Percentiles rank a stretch among this genome's conserved stretches.
Evolutionary conservation across 2,329 filamentous ascomycete species (phyloP).

Genomic region (Aspergillus sp.): DNA sequence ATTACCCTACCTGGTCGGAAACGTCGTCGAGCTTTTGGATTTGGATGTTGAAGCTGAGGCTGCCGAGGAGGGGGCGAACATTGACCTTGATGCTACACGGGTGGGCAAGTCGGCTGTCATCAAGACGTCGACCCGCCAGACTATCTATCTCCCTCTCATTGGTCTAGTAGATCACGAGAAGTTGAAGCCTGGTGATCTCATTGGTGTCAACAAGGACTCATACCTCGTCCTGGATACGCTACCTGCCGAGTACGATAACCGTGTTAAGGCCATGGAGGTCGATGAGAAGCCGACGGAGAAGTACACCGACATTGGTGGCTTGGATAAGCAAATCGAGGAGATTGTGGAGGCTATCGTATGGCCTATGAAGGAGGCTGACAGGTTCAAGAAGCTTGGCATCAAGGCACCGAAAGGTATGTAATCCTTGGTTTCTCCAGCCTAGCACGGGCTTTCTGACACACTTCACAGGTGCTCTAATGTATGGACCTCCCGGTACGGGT

Average conservation of each 20-base stretch:
- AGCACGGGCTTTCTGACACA: background rate
- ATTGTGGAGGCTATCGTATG: conserved; percentile 97
- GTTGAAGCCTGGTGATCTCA: conserved; percentile 92
- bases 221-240: conserved; percentile 96
- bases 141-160: conserved; percentile 96
- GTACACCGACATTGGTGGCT: conserved; percentile 94
- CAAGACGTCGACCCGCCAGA: conserved; percentile 98
- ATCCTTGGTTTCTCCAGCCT: background rate
- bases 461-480: conserved; percentile 85
- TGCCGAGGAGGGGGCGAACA: conserved; percentile 96
- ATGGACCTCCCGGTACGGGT: conserved; percentile 63
- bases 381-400: conserved; percentile 99
- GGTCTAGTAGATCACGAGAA: conserved; percentile 94
- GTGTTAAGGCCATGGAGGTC: conserved; percentile 99
- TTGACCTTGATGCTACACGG: conserved; percentile 92
- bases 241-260: conserved; percentile 96
- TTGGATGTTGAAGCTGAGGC: conserved; percentile 95
- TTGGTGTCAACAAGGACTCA: conserved; percentile 98
- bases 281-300: conserved; percentile 99
- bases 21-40: conserved; percentile 95
- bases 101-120: conserved; percentile 99
- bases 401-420: conserved; percentile 92
- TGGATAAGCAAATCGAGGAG: conserved; percentile 99
- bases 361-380: conserved; percentile 99
- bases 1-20: conserved; percentile 96